These are phyloP conservation scores for Sanghuangporus baumii DNA, from an alignment of 1,284 basidiomycete genomes.

Conservation along the genomic window DNA sequence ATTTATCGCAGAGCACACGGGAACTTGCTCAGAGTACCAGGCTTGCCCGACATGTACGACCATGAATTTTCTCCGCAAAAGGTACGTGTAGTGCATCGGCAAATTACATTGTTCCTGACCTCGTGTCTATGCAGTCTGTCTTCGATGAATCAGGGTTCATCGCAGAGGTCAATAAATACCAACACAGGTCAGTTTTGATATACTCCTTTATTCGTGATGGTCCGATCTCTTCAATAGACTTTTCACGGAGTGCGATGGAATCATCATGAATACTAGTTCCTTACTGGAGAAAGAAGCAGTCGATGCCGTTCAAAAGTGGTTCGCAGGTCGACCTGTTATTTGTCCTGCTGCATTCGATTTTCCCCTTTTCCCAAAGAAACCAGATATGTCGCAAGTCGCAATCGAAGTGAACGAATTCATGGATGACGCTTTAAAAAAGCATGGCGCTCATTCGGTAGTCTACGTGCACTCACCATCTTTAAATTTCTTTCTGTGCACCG, in stretches of 20 bases:
- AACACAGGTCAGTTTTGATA: background rate
- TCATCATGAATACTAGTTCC: background rate
- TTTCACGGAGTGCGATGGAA: conserved; percentile 11
- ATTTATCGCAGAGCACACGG: background rate
- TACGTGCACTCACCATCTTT: conserved; percentile 2
- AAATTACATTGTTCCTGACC: background rate
- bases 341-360: background rate
- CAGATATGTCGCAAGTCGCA: background rate
- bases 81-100: background rate
- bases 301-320: background rate
- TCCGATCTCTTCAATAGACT: background rate
- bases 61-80: conserved; percentile 8
- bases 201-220: background rate
- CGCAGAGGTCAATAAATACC: background rate
- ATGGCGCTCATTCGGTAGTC: conserved; percentile 12
- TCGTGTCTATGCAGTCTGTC: background rate
- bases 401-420: background rate
- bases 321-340: conserved; percentile 1
- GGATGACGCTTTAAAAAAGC: conserved; percentile 2
- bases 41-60: conserved; percentile 12
- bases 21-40: conserved; percentile 1
- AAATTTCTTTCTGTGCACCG: background rate
- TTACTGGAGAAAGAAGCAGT: background rate
- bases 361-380: background rate
- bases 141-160: background rate